These are phyloP conservation scores for Bolboschoenoplectus hybrid DNA, from an alignment of 202 grass and related monocot genomes.

Conservation along the genomic window DNA sequence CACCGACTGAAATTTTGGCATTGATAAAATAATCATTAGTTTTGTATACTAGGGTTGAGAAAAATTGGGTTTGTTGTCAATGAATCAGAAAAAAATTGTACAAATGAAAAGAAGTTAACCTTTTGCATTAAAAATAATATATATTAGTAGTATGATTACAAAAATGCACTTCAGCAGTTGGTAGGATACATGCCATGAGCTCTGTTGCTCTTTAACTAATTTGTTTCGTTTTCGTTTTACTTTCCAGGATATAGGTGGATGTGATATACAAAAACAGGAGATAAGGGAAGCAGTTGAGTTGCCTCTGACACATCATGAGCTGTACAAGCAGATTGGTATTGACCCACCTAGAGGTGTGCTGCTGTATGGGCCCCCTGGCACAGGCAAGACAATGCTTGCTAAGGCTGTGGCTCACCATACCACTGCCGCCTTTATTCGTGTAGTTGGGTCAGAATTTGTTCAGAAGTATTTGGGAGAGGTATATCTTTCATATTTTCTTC, in stretches of 20 bases:
- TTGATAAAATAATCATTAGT: background rate
- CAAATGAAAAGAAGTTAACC: background rate
- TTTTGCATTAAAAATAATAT: background rate
- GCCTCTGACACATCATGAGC: slow-evolving; percentile 89
- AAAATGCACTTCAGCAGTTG: background rate
- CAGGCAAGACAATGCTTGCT: slow-evolving; percentile 96
- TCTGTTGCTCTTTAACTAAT: background rate
- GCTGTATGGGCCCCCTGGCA: slow-evolving; percentile 86
- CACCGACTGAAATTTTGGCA: background rate
- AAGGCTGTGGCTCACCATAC: slow-evolving; percentile 94
- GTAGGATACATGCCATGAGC: background rate
- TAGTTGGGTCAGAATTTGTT: slow-evolving; percentile 94
- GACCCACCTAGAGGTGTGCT: slow-evolving; percentile 94
- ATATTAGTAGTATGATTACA: background rate
- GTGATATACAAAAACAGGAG: slow-evolving; percentile 97
- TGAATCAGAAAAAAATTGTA: background rate
- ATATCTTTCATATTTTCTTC: slow-evolving; percentile 7
- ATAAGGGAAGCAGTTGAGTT: slow-evolving; percentile 89
- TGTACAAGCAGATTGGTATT: slow-evolving; percentile 99
- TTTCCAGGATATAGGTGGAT: slow-evolving; percentile 85
- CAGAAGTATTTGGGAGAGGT: slow-evolving; percentile 99
- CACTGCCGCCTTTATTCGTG: slow-evolving; percentile 93
- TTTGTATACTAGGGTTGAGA: background rate
- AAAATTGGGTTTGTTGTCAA: background rate
- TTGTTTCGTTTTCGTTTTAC: slow-evolving; percentile 31